Evolutionary conservation across 192 early-diverging fungal genomes (phyloP).

Genomic region (Backusella circina): DNA sequence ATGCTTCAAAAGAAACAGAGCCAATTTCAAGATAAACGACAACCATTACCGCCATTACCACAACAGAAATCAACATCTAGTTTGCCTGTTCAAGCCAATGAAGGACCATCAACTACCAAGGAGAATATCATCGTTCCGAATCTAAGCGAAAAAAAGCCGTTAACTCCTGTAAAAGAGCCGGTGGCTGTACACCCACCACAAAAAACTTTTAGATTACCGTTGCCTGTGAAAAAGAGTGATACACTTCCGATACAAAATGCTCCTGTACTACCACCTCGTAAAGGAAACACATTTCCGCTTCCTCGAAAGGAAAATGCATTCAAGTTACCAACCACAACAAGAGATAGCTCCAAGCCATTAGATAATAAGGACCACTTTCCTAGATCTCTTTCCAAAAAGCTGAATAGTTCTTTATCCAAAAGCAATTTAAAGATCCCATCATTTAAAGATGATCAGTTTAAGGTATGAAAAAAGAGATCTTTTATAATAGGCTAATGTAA

Average conservation of each 20-base stretch:
- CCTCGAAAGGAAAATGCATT: background rate
- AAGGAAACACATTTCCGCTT: slow-evolving; percentile 2
- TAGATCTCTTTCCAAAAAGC: background rate
- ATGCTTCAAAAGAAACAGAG: background rate
- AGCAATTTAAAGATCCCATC: background rate
- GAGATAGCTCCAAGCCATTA: background rate
- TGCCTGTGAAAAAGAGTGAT: background rate
- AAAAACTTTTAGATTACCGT: background rate
- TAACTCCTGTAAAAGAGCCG: background rate
- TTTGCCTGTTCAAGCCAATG: background rate
- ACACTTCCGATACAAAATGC: background rate
- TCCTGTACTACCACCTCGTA: background rate
- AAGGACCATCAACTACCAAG: background rate
- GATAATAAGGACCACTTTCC: background rate
- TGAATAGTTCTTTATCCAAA: background rate
- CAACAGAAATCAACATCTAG: background rate
- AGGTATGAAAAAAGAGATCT: background rate
- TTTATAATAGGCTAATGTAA: background rate
- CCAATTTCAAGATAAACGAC: background rate
- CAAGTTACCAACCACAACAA: background rate
- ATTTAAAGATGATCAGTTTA: background rate
- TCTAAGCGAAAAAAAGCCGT: background rate
- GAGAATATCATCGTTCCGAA: background rate
- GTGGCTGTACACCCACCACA: background rate
- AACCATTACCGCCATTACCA: background rate